A percentile compares a stretch with the other conserved stretches of the same genome.
phyloP scores from a whole-genome alignment of 2,329 filamentous ascomycete genomes.

The Diplodia seriata region DNA sequence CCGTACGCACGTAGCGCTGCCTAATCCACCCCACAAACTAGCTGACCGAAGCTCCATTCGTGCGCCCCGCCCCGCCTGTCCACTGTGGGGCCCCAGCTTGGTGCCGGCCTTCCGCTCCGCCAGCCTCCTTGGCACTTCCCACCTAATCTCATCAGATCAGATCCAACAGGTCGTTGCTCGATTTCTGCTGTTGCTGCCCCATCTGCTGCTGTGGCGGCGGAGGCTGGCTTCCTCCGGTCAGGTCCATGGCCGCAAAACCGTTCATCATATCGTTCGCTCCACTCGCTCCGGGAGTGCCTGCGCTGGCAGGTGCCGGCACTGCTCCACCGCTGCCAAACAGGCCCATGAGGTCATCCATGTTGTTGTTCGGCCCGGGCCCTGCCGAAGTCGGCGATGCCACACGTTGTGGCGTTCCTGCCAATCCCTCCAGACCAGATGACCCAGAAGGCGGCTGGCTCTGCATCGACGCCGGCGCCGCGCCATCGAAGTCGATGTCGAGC shows the following conservation, averaged over 20 bases:
- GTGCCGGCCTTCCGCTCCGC: constrained; percentile 21
- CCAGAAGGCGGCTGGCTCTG: constrained; percentile 66
- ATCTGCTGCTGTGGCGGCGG: constrained; percentile 59
- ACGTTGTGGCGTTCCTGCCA: constrained; percentile 71
- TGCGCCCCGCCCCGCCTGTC: constrained; percentile 28
- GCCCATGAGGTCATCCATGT: constrained; percentile 82
- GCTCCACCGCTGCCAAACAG: constrained; percentile 64
- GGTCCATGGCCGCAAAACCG: constrained; percentile 81
- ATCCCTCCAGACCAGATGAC: constrained; percentile 59
- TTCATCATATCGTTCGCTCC: constrained; percentile 69
- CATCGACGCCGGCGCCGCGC: constrained; percentile 85
- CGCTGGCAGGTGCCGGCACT: constrained; percentile 41
- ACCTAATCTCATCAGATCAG: constrained; percentile 29
- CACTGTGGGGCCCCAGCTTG: constrained; percentile 17
- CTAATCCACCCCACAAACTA: not conserved
- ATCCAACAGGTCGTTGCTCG: constrained; percentile 32
- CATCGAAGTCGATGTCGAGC: constrained; percentile 95
- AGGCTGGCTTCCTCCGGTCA: constrained; percentile 70
- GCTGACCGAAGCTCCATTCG: constrained; percentile 5
- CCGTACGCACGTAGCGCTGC: constrained; percentile 18
- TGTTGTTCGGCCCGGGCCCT: constrained; percentile 60
- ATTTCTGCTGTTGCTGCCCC: constrained; percentile 17
- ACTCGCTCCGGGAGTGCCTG: constrained; percentile 44
- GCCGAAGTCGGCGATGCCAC: constrained; percentile 66
- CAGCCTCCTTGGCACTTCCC: constrained; percentile 19